phyloP scores from a whole-genome alignment of 306 rosid genomes.

The Quercus gilva region DNA sequence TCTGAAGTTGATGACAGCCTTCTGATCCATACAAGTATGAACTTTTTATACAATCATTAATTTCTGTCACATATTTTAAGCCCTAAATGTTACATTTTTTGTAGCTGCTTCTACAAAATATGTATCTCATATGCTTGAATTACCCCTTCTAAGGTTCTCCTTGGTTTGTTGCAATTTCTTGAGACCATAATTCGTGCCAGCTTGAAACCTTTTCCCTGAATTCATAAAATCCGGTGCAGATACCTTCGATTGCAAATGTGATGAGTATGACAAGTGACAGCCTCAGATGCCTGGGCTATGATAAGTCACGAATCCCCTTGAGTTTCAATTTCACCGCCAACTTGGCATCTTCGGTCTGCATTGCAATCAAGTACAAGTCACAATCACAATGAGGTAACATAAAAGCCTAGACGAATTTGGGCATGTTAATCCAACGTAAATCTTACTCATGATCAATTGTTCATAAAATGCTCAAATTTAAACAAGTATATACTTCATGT shows the following conservation, averaged over 20 bases:
- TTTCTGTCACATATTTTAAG: neutral
- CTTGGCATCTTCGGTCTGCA: constrained; percentile 24
- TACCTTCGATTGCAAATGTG: neutral
- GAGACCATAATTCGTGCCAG: neutral
- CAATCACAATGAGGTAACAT: neutral
- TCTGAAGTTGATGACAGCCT: neutral
- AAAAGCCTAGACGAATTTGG: neutral
- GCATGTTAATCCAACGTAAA: neutral
- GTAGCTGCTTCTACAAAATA: neutral
- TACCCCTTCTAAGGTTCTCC: neutral
- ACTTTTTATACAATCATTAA: neutral
- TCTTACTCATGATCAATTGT: neutral
- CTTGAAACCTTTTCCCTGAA: neutral
- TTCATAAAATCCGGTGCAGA: neutral
- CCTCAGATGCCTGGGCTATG: neutral
- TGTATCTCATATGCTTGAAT: neutral
- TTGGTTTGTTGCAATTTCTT: neutral
- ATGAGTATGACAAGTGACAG: no score
- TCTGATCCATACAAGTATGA: neutral
- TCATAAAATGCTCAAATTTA: neutral
- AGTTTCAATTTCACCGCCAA: constrained; percentile 5
- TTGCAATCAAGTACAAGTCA: neutral
- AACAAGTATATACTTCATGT: neutral
- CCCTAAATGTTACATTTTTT: neutral
- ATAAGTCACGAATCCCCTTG: neutral